These are phyloP conservation scores for Zoysia pacifica DNA, from an alignment of 176 grass and related monocot species.

Conservation along the genomic window DNA sequence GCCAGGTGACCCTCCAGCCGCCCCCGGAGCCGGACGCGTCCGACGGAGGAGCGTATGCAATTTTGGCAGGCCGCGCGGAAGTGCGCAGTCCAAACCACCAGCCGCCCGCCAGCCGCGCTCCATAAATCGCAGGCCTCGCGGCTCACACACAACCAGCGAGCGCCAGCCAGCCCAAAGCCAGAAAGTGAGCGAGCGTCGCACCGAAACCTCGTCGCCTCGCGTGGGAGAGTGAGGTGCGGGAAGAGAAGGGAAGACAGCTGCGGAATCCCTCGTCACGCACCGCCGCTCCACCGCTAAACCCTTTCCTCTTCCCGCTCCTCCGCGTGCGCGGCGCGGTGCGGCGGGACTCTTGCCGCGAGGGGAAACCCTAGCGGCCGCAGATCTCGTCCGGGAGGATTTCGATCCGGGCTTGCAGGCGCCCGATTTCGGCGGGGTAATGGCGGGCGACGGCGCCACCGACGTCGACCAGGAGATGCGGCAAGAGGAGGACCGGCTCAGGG, in stretches of 20 bases:
- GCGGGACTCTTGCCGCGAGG: background rate
- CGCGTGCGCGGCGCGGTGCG: background rate
- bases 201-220: conserved; percentile 36
- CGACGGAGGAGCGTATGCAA: too few relatives aligned
- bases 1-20: too few relatives aligned
- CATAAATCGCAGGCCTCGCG: conserved; percentile 35
- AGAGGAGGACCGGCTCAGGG: conserved; percentile 44
- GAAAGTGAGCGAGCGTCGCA: background rate
- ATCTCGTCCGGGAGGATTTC: conserved; percentile 35
- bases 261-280: conserved; percentile 18
- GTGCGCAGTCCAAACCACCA: conserved; percentile 21
- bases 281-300: conserved; percentile 30
- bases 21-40: too few relatives aligned
- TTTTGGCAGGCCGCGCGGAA: conserved; percentile 26
- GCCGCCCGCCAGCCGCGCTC: background rate
- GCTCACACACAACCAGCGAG: background rate
- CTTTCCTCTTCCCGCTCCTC: background rate
- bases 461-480: conserved; percentile 11
- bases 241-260: conserved; percentile 23
- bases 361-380: conserved; percentile 54
- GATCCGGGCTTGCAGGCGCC: conserved; percentile 29
- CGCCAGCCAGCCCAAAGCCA: background rate
- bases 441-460: background rate
- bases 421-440: conserved; percentile 37
- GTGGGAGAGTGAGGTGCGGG: background rate